Evolutionary conservation across 2,329 filamentous ascomycete genomes (phyloP).

Genomic region (Fusarium haematococcum): DNA sequence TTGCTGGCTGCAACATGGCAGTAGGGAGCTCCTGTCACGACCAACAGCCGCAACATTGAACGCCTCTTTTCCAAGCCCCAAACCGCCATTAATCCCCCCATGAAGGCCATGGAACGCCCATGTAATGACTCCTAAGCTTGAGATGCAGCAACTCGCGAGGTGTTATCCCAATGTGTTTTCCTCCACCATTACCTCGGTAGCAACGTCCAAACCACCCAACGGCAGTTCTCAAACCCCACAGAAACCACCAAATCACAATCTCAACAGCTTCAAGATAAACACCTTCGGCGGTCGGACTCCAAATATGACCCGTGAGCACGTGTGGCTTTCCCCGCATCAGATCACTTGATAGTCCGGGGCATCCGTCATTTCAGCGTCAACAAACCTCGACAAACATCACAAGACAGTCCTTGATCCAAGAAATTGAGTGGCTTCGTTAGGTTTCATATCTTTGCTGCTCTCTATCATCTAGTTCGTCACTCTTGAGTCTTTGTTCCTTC

Average conservation of each 20-base stretch:
- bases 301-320: slow-evolving; percentile 17
- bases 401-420: slow-evolving; percentile 1
- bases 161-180: background rate
- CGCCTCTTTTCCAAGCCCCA: background rate
- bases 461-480: slow-evolving; percentile 30
- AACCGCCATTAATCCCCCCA: background rate
- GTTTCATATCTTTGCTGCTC: slow-evolving; percentile 34
- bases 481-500: slow-evolving; percentile 11
- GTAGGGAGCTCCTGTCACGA: background rate
- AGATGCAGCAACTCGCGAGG: background rate
- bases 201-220: background rate
- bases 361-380: slow-evolving; percentile 9
- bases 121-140: background rate
- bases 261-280: background rate
- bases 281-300: background rate
- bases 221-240: background rate
- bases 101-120: background rate
- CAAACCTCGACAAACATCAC: slow-evolving; percentile 14
- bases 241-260: slow-evolving; percentile 1
- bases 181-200: background rate
- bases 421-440: slow-evolving; percentile 24
- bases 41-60: background rate
- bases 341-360: slow-evolving; percentile 13
- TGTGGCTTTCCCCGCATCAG: slow-evolving; percentile 32
- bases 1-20: background rate